Evolutionary conservation across 495 filamentous ascomycete species (phyloP), one percentile per base, ranked within the genome.

Genomic region (Aspergillus diversus): DNA sequence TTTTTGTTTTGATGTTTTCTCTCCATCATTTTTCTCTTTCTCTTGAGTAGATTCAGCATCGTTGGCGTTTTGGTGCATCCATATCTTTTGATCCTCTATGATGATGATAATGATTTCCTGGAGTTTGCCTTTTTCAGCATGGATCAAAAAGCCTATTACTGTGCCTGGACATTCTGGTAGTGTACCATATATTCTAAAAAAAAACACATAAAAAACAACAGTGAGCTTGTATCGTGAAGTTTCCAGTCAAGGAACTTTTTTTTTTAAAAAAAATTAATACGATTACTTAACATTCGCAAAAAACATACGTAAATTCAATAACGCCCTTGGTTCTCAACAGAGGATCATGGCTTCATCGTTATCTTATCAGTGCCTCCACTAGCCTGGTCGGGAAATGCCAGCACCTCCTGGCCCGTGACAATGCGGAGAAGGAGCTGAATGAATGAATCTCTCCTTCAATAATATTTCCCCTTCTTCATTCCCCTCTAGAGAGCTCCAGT

Each of bases 51-150:
- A 34, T 61, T 71, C 64, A 64, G 74, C 73, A 77, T 75, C 66
- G 34, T 60, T 59, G 70, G 72, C 71, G 72, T 77, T 76, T 37
- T 57, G 69, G 55, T 63, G 65, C 52, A 58, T 58, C 16, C 15
- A 33, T n/a, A 3, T 15, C 49, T 49, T 48, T 37, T 46, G 43
- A 16, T 59, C 37, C 55, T 48, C 17, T 42, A 33, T 52, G 52
- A 55, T 63, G 56, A 64, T 55, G 56, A 53, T 59, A 39, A 21
- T 57, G 55, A 62, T 48, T 17, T 21, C 6, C 21, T 50, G 47
- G 16, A 9, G n/a, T 50, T 21, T 43, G 39, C n/a, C 11, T 12
- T 43, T 43, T 13, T 13, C 39, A 43, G n/a, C 39, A 43, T 11
- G 39, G 8, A 11, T 13, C 8, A 13, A 43, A 43, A 43, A 43